A percentile compares a stretch with the other conserved stretches of the same genome.
Conservation (phyloP, 129 eudicot genomes). For the Helichrysum umbraculigerum region DNA sequence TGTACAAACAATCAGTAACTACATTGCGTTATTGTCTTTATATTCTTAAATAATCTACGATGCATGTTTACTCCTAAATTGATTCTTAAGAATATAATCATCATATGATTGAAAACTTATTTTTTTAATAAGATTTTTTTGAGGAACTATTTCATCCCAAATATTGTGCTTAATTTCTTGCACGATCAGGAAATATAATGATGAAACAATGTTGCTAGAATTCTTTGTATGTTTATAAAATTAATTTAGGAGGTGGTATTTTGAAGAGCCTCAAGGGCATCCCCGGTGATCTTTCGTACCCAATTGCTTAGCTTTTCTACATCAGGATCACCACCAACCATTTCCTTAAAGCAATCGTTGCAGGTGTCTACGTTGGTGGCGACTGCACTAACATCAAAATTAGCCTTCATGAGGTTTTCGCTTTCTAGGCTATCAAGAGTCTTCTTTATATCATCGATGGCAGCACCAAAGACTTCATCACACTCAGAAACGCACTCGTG, state of each 20-base stretch:
- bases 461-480: constrained; percentile 38
- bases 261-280: constrained; percentile 41
- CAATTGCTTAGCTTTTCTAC: constrained; percentile 28
- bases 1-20: constrained; percentile 23
- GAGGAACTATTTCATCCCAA: constrained; percentile 16
- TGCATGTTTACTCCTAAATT: neutral
- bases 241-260: constrained; percentile 21
- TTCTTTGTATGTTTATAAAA: neutral
- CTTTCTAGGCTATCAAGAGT: constrained; percentile 27
- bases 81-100: constrained; percentile 9
- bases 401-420: constrained; percentile 37
- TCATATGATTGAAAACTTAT: constrained; percentile 14
- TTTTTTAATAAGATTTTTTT: constrained; percentile 9
- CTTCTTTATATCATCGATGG: constrained; percentile 40
- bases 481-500: constrained; percentile 39
- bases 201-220: neutral
- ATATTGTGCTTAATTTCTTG: constrained; percentile 1
- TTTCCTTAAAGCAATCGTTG: constrained; percentile 37
- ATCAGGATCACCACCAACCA: constrained; percentile 33
- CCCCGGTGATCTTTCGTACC: constrained; percentile 35
- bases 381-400: constrained; percentile 41
- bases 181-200: constrained; percentile 21
- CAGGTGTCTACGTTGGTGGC: constrained; percentile 47
- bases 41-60: constrained; percentile 18
- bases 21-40: neutral